Evolutionary conservation across 306 rosid genomes (phyloP), one percentile per base, ranked within the genome.

Genomic region (Hippophae tibetana): DNA sequence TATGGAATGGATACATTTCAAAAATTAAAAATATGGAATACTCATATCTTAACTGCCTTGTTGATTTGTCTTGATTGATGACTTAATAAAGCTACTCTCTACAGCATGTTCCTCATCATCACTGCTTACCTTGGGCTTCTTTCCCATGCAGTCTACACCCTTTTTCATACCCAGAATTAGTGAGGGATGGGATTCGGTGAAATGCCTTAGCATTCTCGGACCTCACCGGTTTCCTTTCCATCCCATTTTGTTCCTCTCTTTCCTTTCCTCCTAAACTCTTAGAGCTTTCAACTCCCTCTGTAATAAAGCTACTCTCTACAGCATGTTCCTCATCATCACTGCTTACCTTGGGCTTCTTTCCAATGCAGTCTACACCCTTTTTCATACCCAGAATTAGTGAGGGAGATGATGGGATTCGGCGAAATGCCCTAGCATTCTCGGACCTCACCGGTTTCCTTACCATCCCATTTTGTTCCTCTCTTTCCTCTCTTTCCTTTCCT

Each of bases 401-500:
- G n/a, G 97, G 99, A 88, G 99, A 84, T 49, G 97, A 88, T 54
- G 99, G 97, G 57, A 84, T 77, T 74, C 97, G 53, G 72, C 86
- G 83, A 58, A 93, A 77, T 56, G 60, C 50, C 71, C 79, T 82
- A 23, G 81, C 82, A 77, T 95, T 93, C 76, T 90, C 96, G 41
- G 88, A 83, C 74, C 99, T 86, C 12, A 47, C 61, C 41, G 80
- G 80, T 62, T 52, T 68, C 70, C 77, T 81, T 81, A 43, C 79
- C 70, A 11, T 58, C 5, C 3, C 65, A 50, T 72, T 77, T 44
- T 59, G 68, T 52, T 71, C 75, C 68, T 69, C 81, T 72, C 74
- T 69, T 62, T 69, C 86, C 73, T 69, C n/a, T n/a, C n/a, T n/a
- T n/a, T 69, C 86, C 73, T 69, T 62, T 67, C 52, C 83, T 61